Evolutionary conservation across 495 filamentous ascomycete genomes (phyloP), one percentile per base, ranked within the genome.

Genomic region (Podospora conica): DNA sequence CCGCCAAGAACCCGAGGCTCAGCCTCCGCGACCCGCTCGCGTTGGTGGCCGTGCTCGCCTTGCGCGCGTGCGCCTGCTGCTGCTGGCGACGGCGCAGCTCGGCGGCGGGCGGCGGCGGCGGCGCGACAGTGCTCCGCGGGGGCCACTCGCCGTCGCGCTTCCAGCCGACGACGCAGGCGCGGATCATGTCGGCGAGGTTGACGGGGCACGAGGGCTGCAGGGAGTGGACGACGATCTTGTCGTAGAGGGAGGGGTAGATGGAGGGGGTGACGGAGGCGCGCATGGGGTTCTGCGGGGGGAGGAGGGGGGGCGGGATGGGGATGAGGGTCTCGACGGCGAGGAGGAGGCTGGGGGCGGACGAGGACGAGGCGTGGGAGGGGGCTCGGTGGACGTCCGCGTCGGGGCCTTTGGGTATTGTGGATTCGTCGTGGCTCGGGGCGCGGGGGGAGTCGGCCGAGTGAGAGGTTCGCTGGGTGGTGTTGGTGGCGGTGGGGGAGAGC

Each of bases 141-240:
- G 95, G 95, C 95, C 95, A 98, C 73, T 96, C 90, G 21, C 92
- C 95, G 72, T 96, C 93, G 55, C 89, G 83, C 75, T 96, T 94
- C 95, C 95, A 98, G 31, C 95, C 95, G 53, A 88, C 84, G 3
- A 98, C 93, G 70, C 94, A 88, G 28, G 90, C 85, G n/a, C 86
- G 83, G 23, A 89, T 86, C 72, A 97, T 84, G 71, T 96, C 90
- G 33, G 81, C 75, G 7, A 98, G 85, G 70, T 96, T 96, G 65
- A 98, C 88, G 18, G 95, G 95, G 10, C 96, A 86, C 1, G 86
- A 86, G 0, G 95, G 93, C 1, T 91, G 88, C 65, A 91, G 83
- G 20, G 83, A 83, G 69, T 95, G 87, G 5, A 91, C 70, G 48
- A 97, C 84, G 60, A 96, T 87, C 74, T 96, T 96, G 71, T 86